Evolutionary conservation across 2,329 filamentous ascomycete species (phyloP), one percentile per base, ranked within the genome.

Genomic region (Fusarium nelsonii): DNA sequence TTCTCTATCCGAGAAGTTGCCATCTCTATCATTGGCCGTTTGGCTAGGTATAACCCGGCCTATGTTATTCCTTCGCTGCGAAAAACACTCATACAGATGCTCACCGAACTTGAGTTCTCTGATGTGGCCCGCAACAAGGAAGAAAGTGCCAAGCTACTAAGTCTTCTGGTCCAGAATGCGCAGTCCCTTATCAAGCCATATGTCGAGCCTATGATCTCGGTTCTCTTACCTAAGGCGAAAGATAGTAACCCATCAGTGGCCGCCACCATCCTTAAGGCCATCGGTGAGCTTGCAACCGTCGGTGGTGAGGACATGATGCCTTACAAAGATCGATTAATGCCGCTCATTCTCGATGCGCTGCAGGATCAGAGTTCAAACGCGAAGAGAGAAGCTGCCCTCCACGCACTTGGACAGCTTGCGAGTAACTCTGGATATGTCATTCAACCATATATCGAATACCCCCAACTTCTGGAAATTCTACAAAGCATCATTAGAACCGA

Each of bases 391-490:
- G 93, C 97, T 8, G 95, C 96, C 4, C 84, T 99, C 33, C 92
- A 92, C 70, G 96, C 96, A 0, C 85, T 99, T 1, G 95, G 95
- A 20, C 94, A 98, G 77, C 83, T 99, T 56, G 94, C 96, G 8
- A 97, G 94, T 76, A 98, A 97, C 79, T 96, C 94, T 14, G 96
- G 97, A 72, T 99, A 99, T 81, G 97, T 99, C 53, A 98, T 99
- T 63, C 90, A 94, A 58, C 97, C 97, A 1, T 99, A 99, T 74
- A 85, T 95, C 48, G 94, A 99, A 64, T 97, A 98, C 73, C 96
- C 97, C 0, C 91, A 97, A 76, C 87, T 99, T 10, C 89, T 99
- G 49, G 94, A 96, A 64, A 92, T 98, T 30, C 83, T 99, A 12
- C 95, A 97, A 77, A 93, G 92, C 71, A 97, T 99, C 71, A 96